Evolutionary conservation across 352 stramenopile genomes (phyloP), one percentile per base, ranked within the genome.

Genomic region (Phytophthora idaei): DNA sequence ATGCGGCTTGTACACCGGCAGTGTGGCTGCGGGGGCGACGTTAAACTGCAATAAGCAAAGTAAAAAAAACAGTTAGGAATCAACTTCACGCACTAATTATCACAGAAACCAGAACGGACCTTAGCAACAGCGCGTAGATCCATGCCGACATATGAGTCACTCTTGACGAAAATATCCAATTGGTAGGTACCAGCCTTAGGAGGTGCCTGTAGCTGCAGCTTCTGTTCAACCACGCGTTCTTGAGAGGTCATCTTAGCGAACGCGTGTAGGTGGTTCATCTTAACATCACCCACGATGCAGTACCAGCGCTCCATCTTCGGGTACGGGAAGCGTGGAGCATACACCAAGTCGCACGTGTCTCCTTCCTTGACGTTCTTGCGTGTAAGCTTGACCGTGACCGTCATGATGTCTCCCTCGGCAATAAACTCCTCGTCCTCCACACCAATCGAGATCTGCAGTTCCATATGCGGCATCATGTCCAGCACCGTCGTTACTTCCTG

Each of bases 371-470:
- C 81, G 74, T 99, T 99, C 79, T 98, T 97, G 50, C 97, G 94
- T 39, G 90, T 98, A 11, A 99, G 75, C 67, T 92, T 98, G 54
- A 99, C 95, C 25, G 89, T 94, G 48, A 99, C 92, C 47, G 97
- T 99, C 76, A 99, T 98, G 53, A 99, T 92, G 88, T 99, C 98
- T 32, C 97, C 95, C 69, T 99, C 97, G n/a, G 97, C 98, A 61
- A 99, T 98, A 58, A 98, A 92, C 49, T 97, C 83, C 70, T 97
- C 90, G 51, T 95, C 87, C 29, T 96, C 88, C 12, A 96, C 85
- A 39, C 96, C 95, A 44, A 93, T 94, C 61, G 97, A 91, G 67
- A 95, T 93, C 57, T 88, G 78, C 32, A 99, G 82, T 54, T 96
- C 81, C 60, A 99, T 88, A 78, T 98, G 90, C 7, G 98, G 98